Conservation (phyloP, 352 stramenopile species). For the Globisporangium solare region DNA sequence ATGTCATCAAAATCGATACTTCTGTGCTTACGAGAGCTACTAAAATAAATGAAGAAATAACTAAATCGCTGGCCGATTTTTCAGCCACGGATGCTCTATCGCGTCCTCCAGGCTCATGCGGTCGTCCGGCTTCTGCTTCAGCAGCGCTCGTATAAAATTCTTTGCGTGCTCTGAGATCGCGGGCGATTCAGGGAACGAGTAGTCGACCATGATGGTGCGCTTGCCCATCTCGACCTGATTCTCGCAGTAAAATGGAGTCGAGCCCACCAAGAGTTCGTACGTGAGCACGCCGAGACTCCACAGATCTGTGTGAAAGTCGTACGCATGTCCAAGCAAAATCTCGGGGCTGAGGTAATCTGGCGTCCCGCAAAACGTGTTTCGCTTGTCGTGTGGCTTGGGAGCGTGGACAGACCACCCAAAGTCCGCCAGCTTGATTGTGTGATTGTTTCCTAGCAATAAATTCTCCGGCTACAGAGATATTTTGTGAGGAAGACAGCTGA, state of each 20-base stretch:
- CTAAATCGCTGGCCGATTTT: slow-evolving; percentile 29
- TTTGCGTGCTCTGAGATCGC: slow-evolving; percentile 51
- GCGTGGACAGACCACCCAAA: slow-evolving; percentile 86
- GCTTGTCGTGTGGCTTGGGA: slow-evolving; percentile 44
- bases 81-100: slow-evolving; percentile 56
- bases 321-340: slow-evolving; percentile 59
- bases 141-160: slow-evolving; percentile 55
- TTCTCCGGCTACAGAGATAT: slow-evolving; percentile 66
- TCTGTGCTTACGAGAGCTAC: too few species aligned
- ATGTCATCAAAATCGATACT: too few species aligned
- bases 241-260: slow-evolving; percentile 75
- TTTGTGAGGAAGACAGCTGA: neutral
- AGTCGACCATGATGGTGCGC: slow-evolving; percentile 56
- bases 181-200: slow-evolving; percentile 45
- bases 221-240: slow-evolving; percentile 85
- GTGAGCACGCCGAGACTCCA: slow-evolving; percentile 84
- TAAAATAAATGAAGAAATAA: neutral
- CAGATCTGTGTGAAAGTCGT: slow-evolving; percentile 65
- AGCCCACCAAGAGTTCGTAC: slow-evolving; percentile 76
- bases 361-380: slow-evolving; percentile 80
- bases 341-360: slow-evolving; percentile 85
- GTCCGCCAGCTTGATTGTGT: slow-evolving; percentile 82
- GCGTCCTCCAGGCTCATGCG: slow-evolving; percentile 62
- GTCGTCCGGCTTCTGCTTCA: slow-evolving; percentile 46
- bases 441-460: slow-evolving; percentile 65